Evolutionary conservation across 2,329 filamentous ascomycete genomes (phyloP), one percentile per base, ranked within the genome.

Genomic region (Penicillium sclerotigenum): DNA sequence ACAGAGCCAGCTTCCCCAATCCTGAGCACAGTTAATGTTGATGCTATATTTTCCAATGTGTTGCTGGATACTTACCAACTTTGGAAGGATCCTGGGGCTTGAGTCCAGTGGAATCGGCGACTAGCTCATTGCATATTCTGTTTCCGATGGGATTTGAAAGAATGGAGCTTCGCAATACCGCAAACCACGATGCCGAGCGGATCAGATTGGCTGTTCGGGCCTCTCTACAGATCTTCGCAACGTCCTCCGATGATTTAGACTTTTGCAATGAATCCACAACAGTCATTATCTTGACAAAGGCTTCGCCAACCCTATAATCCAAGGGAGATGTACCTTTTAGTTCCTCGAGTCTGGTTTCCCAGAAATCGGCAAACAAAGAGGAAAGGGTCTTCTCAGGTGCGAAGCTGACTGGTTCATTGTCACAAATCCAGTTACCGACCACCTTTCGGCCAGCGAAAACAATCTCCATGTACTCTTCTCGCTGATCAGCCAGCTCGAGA

Each of bases 31-130:
- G 48, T 69, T 52, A 67, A 57, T 33, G 55, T 11, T 42, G 7
- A 33, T 37, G 33, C 16, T 16, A 37, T 24, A 20, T 6, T 11
- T 9, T 5, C 41, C 14, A 14, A 18, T 50, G 28, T 9, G 4
- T 34, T 22, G 9, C 8, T 5, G 18, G 50, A 22, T 52, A 62
- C 70, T 61, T 57, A 79, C 77, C 79, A 60, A 78, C 73, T n/a
- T 69, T 63, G 7, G 69, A 64, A 24, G 77, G 71, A 47, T 75
- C 66, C n/a, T 75, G 66, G 13, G 79, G 65, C 26, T 81, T 77
- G n/a, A 81, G 62, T 4, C 78, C 81, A 2, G 83, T 86, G n/a
- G 83, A 72, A 59, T 84, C 81, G 14, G 83, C 81, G 45, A 87
- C 73, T 31, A 87, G 66, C 64, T 86, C 83, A 64, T 86, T 87